phyloP scores from a whole-genome alignment of 2,329 filamentous ascomycete species.

The Penicillium sp. region DNA sequence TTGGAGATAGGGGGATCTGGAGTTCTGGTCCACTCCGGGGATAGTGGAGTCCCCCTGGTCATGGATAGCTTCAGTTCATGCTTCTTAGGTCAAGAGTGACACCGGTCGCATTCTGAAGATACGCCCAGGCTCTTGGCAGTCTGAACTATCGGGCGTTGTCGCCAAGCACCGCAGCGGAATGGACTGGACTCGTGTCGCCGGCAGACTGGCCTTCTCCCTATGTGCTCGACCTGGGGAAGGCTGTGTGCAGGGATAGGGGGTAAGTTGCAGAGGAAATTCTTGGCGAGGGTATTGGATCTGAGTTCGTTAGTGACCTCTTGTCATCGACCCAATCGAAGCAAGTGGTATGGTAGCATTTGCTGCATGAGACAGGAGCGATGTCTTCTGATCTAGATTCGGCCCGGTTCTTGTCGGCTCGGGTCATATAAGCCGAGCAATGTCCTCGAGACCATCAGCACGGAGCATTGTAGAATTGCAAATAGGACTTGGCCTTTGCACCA shows the following conservation, averaged over 20 bases:
- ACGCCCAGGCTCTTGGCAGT: constrained; percentile 9
- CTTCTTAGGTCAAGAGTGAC: not conserved
- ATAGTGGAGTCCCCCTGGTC: not conserved
- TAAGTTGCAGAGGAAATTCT: not conserved
- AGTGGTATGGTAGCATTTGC: not conserved
- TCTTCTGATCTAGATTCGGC: not conserved
- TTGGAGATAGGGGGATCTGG: not conserved
- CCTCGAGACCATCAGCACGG: not conserved
- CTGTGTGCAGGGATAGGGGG: not conserved
- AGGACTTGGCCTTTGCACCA: not conserved
- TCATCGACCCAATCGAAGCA: not conserved
- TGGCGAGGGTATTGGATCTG: not conserved
- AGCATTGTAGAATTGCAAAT: not conserved
- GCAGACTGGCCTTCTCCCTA: not conserved
- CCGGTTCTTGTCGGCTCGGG: not conserved
- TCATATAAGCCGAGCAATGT: not conserved
- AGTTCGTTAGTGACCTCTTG: not conserved
- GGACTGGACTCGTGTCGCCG: not conserved
- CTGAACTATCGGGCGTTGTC: constrained; percentile 5
- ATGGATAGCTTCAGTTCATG: not conserved
- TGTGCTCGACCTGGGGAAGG: not conserved
- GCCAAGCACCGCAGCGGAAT: constrained; percentile 12
- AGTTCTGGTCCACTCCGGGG: not conserved
- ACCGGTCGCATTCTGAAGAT: constrained; percentile 14
- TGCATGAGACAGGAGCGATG: not conserved